Evolutionary conservation across 495 filamentous ascomycete genomes (phyloP), one percentile per base, ranked within the genome.

Genomic region (Talaromyces ruber): DNA sequence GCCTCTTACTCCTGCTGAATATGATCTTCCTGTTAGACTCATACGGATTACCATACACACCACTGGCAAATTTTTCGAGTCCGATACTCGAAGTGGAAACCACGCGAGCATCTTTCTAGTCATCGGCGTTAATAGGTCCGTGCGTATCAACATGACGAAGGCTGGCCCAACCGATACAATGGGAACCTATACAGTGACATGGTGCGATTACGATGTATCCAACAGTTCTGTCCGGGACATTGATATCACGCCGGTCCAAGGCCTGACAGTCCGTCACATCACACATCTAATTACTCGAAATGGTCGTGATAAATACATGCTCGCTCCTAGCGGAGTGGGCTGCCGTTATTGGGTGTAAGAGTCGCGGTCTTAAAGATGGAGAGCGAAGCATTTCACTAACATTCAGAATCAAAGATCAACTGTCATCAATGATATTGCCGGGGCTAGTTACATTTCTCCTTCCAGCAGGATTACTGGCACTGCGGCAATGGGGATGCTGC

Each of bases 81-180:
- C 51, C 11, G 51, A 54, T 54, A 54, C 51, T 54, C 51, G 51
- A 26, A 54, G 51, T 25, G 51, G 51, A 54, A 54, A 54, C 22
- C 51, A 54, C 51, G 25, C 51, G 5, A 54, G 51, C n/a, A n/a
- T n/a, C n/a, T n/a, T n/a, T n/a, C n/a, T n/a, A n/a, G n/a, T n/a
- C n/a, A n/a, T n/a, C n/a, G n/a, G n/a, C n/a, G n/a, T n/a, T n/a
- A n/a, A n/a, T n/a, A n/a, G n/a, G n/a, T n/a, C n/a, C n/a, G n/a
- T 54, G 25, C 51, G 51, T 26, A 8, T 54, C n/a, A 54, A 54
- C 51, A 54, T 54, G 51, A 54, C 51, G 21, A 54, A 54, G 25
- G 51, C 51, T 26, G 22, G 51, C 18, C 21, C 51, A 54, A 26
- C 51, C 25, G 51, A 54, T 54, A 54, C 51, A 12, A 54, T 12